Base-by-base conservation (phyloP, 345 rosid genomes). In the Draba incana region DNA sequence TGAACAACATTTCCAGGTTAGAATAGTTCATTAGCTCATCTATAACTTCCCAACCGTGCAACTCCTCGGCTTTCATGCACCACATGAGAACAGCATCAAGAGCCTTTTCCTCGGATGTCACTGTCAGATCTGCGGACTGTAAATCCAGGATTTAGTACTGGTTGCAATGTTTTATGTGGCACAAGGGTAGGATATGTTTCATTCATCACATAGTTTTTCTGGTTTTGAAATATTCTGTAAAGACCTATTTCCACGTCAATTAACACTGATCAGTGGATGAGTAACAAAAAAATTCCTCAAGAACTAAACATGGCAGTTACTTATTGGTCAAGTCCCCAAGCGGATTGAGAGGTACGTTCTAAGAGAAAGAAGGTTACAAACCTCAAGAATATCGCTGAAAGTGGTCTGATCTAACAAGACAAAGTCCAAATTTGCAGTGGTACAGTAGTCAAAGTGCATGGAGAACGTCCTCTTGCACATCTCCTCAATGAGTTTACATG, bases 71-170 rank as follows among this genome's bases (percentile, higher is more conserved):
- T 71, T 88, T 80, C 80, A 83, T 80, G 88, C 85, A 77, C 98
- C 99, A 94, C 94, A 85, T 86, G 65, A 94, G 71, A 69, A 92
- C 88, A 76, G 96, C 93, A 83, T 85, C 79, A 47, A 94, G 87
- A 80, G 92, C 84, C 79, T 85, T 86, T 73, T 92, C 99, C 74
- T 94, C 97, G 8, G 97, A 88, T 65, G 93, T 94, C 73, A 92
- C 97, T 1, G 97, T 92, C 68, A 94, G 78, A 77, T 92, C 97
- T 62, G 84, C 88, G 79, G 86, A 97, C 97, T 89, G 97, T 83
- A 77, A 79, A 68, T 65, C 70, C 58, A 81, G 20, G 14, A 47
- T 50, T 59, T 53, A 53, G 30, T 47, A 55, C 57, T 68, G 43
- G 57, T 6, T 11, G 4, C 13, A 44, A 14, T 4, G 31, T 8